Base-by-base conservation (phyloP, 106 monocot species). In the Allium cepa region DNA sequence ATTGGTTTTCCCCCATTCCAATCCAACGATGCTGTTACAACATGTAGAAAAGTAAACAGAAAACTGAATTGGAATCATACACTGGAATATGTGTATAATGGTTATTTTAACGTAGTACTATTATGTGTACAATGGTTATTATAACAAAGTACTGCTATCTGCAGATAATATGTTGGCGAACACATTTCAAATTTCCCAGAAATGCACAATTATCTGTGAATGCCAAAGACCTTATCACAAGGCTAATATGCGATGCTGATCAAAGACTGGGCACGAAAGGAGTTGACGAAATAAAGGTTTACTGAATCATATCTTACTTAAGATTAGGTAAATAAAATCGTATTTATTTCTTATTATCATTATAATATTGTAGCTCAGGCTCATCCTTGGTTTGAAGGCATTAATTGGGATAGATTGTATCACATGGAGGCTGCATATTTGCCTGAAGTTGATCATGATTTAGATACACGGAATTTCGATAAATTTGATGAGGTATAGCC, bases 111-210 rank as follows among this genome's bases (percentile, higher is more conserved):
- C 36, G 3, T 36, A 36, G 36, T 5, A 36, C 36, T 36, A 36
- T 36, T 36, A 36, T 36, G 3, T 36, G 36, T 36, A 36, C 36
- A 36, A 36, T 36, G 36, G 36, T 36, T 36, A 36, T 36, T 36
- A 1, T 36, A 36, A 36, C 36, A 36, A 4, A 36, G 36, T 36
- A 36, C 36, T 36, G 36, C 3, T 36, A 36, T 36, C 36, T 62
- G 26, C 72, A 93, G 93, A 94, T 94, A 75, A 83, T 94, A 57
- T 83, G 84, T 50, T 94, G 93, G 93, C 83, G 84, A 69, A 72
- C 81, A 59, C 79, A 89, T 73, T 77, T 94, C 58, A 84, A 78
- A 70, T 94, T 94, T 69, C 86, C 89, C 27, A 86, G 83, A 69
- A 86, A 82, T 10, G 56, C 77, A 56, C 70, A 66, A 50, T 28